Evolutionary conservation across 352 stramenopile species (phyloP).

Genomic region (Phytophthora macrochlamydospora): DNA sequence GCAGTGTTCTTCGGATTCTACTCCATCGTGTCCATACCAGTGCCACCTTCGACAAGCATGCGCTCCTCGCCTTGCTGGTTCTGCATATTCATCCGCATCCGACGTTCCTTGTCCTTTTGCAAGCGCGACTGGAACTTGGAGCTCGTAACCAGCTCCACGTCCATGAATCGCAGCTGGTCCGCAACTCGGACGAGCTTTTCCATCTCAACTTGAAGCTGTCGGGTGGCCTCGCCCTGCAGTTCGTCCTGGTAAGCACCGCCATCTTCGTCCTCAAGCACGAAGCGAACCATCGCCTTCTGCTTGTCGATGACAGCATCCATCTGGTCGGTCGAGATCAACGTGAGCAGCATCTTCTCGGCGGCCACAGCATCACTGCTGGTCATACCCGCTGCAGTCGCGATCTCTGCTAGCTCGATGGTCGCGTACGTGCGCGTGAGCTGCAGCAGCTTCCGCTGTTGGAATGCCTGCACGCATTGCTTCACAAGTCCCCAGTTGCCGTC

Average conservation of each 20-base stretch:
- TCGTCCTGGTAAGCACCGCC: conserved; percentile 28
- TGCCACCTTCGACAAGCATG: conserved; percentile 35
- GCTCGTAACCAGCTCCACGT: conserved; percentile 83
- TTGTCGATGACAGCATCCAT: conserved; percentile 78
- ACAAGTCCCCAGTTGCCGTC: conserved; percentile 80
- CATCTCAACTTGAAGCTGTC: conserved; percentile 71
- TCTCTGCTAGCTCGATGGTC: conserved; percentile 70
- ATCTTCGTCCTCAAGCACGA: conserved; percentile 70
- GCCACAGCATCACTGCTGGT: conserved; percentile 32
- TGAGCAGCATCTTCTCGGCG: conserved; percentile 69
- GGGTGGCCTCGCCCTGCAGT: conserved; percentile 51
- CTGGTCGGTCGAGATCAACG: conserved; percentile 54
- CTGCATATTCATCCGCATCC: conserved; percentile 47
- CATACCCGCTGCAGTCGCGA: conserved; percentile 57
- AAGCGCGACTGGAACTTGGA: conserved; percentile 76
- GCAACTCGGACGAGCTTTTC: conserved; percentile 73
- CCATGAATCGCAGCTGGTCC: conserved; percentile 72
- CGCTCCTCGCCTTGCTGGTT: conserved; percentile 57
- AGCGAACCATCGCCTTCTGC: conserved; percentile 79
- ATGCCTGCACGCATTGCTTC: conserved; percentile 72
- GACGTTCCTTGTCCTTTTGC: conserved; percentile 82
- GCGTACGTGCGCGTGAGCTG: conserved; percentile 82
- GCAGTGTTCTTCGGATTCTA: conserved; percentile 13
- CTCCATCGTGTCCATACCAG: conserved; percentile 65
- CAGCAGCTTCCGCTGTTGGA: conserved; percentile 76